phyloP scores from a whole-genome alignment of 768 basidiomycete species.

The Calocybe indica region DNA sequence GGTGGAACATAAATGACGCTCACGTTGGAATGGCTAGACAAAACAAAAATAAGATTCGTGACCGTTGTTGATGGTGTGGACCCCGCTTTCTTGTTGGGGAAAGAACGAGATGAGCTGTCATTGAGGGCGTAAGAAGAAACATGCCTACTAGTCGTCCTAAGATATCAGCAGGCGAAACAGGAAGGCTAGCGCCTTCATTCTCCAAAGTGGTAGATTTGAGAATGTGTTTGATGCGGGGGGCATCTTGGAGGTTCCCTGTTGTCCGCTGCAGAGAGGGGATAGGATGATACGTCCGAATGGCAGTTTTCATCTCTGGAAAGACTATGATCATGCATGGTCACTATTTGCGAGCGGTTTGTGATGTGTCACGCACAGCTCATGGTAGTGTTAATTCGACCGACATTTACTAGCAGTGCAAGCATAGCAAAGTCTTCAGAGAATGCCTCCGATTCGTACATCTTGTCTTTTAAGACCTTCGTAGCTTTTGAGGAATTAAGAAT shows the following conservation, averaged over 20 bases:
- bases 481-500: conserved; percentile 57
- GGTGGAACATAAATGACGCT: conserved; percentile 10
- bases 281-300: conserved; percentile 73
- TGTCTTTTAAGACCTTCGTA: conserved; percentile 66
- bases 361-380: conserved; percentile 61
- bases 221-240: conserved; percentile 72
- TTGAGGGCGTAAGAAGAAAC: conserved; percentile 15
- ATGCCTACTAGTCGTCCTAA: conserved; percentile 39
- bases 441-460: conserved; percentile 51
- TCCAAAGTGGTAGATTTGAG: conserved; percentile 55
- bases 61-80: conserved; percentile 63
- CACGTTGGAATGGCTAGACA: conserved; percentile 55
- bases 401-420: conserved; percentile 68
- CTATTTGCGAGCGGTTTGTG: conserved; percentile 3
- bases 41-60: conserved; percentile 64
- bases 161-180: conserved; percentile 54
- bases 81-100: conserved; percentile 31
- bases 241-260: conserved; percentile 68
- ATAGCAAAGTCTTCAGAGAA: conserved; percentile 72
- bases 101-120: conserved; percentile 1
- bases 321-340: conserved; percentile 30
- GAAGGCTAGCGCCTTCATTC: conserved; percentile 36
- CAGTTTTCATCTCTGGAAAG: conserved; percentile 77
- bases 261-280: conserved; percentile 68
- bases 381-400: conserved; percentile 78